Base-by-base conservation (phyloP, 495 filamentous ascomycete genomes). In the Gamarada debralockiae region DNA sequence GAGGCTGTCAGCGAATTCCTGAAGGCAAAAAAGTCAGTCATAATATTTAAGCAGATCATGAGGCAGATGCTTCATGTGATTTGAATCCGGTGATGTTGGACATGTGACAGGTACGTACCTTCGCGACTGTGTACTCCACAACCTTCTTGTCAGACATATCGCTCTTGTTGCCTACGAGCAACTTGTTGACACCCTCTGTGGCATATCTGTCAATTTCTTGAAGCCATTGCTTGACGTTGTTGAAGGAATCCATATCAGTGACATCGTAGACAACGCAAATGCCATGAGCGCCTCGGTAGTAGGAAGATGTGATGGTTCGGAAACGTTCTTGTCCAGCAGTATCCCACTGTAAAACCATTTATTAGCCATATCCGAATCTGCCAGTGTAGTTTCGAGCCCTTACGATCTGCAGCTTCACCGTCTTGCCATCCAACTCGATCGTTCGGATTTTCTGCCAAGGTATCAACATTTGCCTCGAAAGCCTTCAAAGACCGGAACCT, bases 111-210 rank as follows among this genome's bases (percentile, higher is more conserved):
- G 15, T 41, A 54, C 76, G 21, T 72, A 97, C 93, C 89, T 98
- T 98, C 47, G 95, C 93, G 58, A 97, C 95, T 53, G 91, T 96
- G 81, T 98, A 97, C 68, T 97, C 95, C 36, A 98, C 93, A 9
- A 97, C 95, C 77, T 97, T 98, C 86, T 98, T 97, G 73, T 98
- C 93, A 59, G 93, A 83, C 89, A 98, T 97, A 88, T 98, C 93
- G 70, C 89, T 95, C 85, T 98, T 98, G 84, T 98, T 98, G 63
- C 93, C 93, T 50, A 98, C 93, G 50, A 98, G 84, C 45, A 98
- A 82, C 76, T 97, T 97, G 81, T 97, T 98, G 63, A 98, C 93
- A 63, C 95, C 95, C 72, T 98, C 93, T 49, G 93, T 97, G 56
- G 93, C 93, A 63, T 98, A 97, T 63, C 95, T 84, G 73, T 98